Evolutionary conservation across 1,284 basidiomycete genomes (phyloP), one percentile per base, ranked within the genome.

Genomic region (Austroboletus niveus): DNA sequence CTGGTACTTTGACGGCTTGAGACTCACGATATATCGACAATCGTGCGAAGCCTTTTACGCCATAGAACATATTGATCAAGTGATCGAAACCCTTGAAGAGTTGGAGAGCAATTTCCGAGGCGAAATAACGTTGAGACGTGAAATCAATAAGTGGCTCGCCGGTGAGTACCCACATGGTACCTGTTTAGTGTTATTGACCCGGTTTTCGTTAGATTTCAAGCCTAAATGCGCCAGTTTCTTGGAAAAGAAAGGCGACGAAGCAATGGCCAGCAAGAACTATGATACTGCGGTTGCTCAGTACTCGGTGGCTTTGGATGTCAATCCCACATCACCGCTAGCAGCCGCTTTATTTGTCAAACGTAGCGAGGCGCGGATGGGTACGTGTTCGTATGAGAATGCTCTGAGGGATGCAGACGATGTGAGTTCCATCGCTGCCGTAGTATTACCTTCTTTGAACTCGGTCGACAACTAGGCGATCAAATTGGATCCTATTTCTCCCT

Each of bases 381-480:
- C 20, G 20, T 36, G 15, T 29, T 48, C 34, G 12, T 66, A 55
- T 52, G 44, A 58, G 14, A 49, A 45, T 29, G 55, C 62, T 2
- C 45, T 63, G 41, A 42, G 36, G 12, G 64, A 63, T 42, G 62
- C 55, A 8, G 35, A 63, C 4, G 49, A 66, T 24, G 52, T 66
- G 8, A 11, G 49, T 52, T 11, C 0, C 14, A 17, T 42, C 4
- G 3, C 17, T 31, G 4, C 7, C 2, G 6, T 3, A 15, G 11
- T 15, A 3, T 7, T 15, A 15, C 8, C 35, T 15, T 38, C n/a
- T 1, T 14, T 38, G 4, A 14, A 34, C 9, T 14, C 32, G 32
- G 32, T 3, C 22, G 2, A 24, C 22, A 34, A 32, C 30, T 31
- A 63, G 62, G 62, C 53, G 2, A 59, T 63, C 11, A 27, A 14